Evolutionary conservation across 106 monocot species (phyloP).

Genomic region (Allium sativum): DNA sequence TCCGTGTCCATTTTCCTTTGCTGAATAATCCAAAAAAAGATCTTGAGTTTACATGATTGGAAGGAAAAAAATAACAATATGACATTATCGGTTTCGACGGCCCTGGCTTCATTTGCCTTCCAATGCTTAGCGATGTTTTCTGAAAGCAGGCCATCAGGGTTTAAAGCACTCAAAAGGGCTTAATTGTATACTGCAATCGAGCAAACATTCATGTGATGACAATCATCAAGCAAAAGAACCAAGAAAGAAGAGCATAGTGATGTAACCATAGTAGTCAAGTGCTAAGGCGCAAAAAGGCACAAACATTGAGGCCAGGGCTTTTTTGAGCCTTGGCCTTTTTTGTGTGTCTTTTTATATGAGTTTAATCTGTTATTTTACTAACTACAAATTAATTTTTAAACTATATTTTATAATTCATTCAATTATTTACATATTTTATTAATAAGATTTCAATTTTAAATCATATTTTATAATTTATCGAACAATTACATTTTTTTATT

Average conservation of each 20-base stretch:
- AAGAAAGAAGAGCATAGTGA: background rate
- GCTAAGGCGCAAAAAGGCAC: no score
- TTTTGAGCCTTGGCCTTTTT: no score
- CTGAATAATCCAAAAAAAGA: conserved; percentile 24
- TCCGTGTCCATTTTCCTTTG: conserved; percentile 93
- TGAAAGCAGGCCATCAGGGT: conserved; percentile 92
- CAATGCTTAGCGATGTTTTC: conserved; percentile 96
- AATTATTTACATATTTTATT: no score
- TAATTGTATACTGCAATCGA: conserved; percentile 57
- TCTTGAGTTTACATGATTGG: background rate
- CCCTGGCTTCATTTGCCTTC: conserved; percentile 90
- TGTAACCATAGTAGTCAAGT: no score
- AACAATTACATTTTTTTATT: no score
- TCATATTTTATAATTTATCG: no score
- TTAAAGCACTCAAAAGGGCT: conserved; percentile 91
- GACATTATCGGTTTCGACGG: conserved; percentile 78
- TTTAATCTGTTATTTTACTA: no score
- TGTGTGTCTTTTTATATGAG: no score
- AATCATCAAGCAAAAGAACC: background rate
- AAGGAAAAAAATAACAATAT: background rate
- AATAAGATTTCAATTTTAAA: no score
- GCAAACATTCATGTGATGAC: background rate
- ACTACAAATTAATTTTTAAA: no score
- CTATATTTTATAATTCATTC: no score
- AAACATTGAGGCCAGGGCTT: no score